These are phyloP conservation scores for Phaeosphaeriaceae sp. DNA, from an alignment of 2,329 filamentous ascomycete genomes.

Conservation along the genomic window DNA sequence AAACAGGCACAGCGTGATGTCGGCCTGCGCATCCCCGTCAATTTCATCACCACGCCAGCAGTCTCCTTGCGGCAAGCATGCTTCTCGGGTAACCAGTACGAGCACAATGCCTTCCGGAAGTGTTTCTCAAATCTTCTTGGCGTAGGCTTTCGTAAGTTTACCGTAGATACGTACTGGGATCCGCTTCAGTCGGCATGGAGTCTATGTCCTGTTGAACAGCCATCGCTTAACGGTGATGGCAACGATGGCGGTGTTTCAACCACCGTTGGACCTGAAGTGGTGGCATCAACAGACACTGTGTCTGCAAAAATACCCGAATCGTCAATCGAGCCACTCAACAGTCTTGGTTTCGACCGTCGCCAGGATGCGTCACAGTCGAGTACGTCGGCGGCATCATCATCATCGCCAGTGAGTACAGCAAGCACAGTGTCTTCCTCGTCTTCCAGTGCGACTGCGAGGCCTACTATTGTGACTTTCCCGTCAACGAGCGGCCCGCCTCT, in stretches of 20 bases:
- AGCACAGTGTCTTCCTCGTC: slow-evolving; percentile 4
- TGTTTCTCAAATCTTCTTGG: slow-evolving; percentile 70
- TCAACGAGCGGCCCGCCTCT: slow-evolving; percentile 38
- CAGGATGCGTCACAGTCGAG: slow-evolving; percentile 14
- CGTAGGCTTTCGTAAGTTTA: slow-evolving; percentile 64
- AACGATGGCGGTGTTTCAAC: slow-evolving; percentile 11
- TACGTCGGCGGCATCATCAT: slow-evolving; percentile 2
- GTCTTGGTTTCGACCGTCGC: slow-evolving; percentile 11
- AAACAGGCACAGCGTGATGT: slow-evolving; percentile 68
- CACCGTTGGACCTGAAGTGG: slow-evolving; percentile 18
- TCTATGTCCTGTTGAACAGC: slow-evolving; percentile 66
- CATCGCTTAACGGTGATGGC: slow-evolving; percentile 28
- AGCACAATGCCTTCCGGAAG: slow-evolving; percentile 57
- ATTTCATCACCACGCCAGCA: slow-evolving; percentile 65
- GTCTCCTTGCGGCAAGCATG: slow-evolving; percentile 66
- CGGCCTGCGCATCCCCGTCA: slow-evolving; percentile 65
- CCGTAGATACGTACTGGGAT: slow-evolving; percentile 72
- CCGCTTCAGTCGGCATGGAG: slow-evolving; percentile 60
- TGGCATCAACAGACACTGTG: slow-evolving; percentile 22
- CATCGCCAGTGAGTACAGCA: slow-evolving; percentile 2
- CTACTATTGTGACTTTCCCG: slow-evolving; percentile 25
- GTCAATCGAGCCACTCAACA: slow-evolving; percentile 9
- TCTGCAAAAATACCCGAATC: slow-evolving; percentile 24
- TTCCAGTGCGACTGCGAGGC: slow-evolving; percentile 15
- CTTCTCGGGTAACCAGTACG: slow-evolving; percentile 62